Evolutionary conservation across 805 yeast genomes (phyloP), one percentile per base, ranked within the genome.

Genomic region (Zygotorulaspora sp.): DNA sequence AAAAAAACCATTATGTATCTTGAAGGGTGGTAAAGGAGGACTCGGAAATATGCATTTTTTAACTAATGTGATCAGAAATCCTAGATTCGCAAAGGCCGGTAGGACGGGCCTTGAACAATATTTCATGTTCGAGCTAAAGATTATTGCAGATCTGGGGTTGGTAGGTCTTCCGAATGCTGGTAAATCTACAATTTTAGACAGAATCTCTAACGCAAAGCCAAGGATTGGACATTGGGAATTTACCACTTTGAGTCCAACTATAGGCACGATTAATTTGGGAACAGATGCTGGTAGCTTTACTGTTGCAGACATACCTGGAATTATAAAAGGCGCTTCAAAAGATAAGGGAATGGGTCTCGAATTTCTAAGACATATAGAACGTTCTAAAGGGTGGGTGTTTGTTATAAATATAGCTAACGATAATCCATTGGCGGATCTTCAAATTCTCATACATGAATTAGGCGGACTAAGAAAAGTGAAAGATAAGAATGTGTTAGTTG

Each of bases 91-190:
- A 18, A 89, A 88, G 53, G 58, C 56, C 17, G 98, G 97, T 3
- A 72, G 97, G 43, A 62, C 62, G 5, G 86, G 87, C 0, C 47
- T 87, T 2, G 79, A 77, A 24, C 74, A 75, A 13, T 67, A 70
- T 39, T 87, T 92, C 45, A 62, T 86, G 40, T 75, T 92, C 47
- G 98, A 92, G 62, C 66, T 92, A 47, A 88, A 87, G 57, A 69
- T 88, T 25, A 70, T 92, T 40, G 98, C 98, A 0, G 97, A 92
- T 61, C 65, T 90, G 41, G 98, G 97, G 0, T 66, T 92, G 5
- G 96, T 92, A 15, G 98, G 98, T 0, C 67, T 92, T 13, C 98
- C 98, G 1, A 92, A 92, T 61, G 96, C 97, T 3, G 98, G 98
- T 1, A 92, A 92, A 57, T 86, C 96, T 3, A 87, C 97, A 0